Conservation (phyloP, 192 early-diverging fungal species). For the Irineochytrium annulatum region DNA sequence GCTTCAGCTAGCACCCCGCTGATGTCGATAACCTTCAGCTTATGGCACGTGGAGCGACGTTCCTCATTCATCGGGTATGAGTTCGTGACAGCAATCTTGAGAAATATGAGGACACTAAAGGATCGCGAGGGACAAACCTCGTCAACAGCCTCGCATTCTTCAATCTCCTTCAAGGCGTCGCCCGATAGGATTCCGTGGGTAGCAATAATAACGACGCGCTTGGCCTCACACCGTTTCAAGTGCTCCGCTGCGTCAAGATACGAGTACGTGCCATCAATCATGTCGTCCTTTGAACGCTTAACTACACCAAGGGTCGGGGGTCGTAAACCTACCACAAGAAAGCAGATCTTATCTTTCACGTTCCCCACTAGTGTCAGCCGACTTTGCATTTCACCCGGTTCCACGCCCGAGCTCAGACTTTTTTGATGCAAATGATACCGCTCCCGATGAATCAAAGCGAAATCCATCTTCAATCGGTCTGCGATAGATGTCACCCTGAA, state of each 20-base stretch:
- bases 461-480: slow-evolving; percentile 87
- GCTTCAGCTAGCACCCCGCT: slow-evolving; percentile 90
- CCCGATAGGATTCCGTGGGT: slow-evolving; percentile 93
- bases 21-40: slow-evolving; percentile 84
- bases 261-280: slow-evolving; percentile 86
- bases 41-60: slow-evolving; percentile 64
- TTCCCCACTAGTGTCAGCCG: slow-evolving; percentile 56
- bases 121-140: slow-evolving; percentile 46
- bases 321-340: slow-evolving; percentile 44
- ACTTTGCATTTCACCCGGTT: slow-evolving; percentile 24
- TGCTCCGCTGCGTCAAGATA: slow-evolving; percentile 90
- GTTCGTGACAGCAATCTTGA: slow-evolving; percentile 79
- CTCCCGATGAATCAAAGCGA: slow-evolving; percentile 94
- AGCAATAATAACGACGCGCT: slow-evolving; percentile 85
- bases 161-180: slow-evolving; percentile 78
- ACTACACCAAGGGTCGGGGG: not conserved
- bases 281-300: slow-evolving; percentile 68
- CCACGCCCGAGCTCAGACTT: slow-evolving; percentile 2
- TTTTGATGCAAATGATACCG: slow-evolving; percentile 45
- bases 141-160: slow-evolving; percentile 72
- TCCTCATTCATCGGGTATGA: slow-evolving; percentile 76
- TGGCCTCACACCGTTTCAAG: slow-evolving; percentile 77
- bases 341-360: slow-evolving; percentile 46
- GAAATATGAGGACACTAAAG: not conserved
- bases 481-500: slow-evolving; percentile 87